These are phyloP conservation scores for Chiua virens DNA, from an alignment of 768 basidiomycete genomes.

Conservation along the genomic window DNA sequence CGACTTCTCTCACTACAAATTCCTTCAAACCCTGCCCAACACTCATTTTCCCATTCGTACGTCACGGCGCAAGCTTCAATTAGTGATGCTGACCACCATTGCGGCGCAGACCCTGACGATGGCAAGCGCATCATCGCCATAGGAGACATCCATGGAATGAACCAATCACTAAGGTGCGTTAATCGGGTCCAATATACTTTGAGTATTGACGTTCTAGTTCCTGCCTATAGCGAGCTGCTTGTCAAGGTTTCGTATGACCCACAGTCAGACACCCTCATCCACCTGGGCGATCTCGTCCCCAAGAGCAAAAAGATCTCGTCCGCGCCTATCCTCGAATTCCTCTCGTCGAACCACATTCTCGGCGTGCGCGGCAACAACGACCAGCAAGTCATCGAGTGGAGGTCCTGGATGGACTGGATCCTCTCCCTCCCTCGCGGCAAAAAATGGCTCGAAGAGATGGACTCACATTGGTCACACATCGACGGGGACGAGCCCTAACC, in stretches of 20 bases:
- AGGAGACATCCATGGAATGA: conserved; percentile 90
- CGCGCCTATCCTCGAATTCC: conserved; percentile 59
- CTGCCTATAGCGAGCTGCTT: conserved; percentile 55
- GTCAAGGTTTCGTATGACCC: conserved; percentile 58
- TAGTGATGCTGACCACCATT: background rate
- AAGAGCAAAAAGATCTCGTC: conserved; percentile 62
- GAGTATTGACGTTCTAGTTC: background rate
- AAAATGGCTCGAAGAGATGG: conserved; percentile 57
- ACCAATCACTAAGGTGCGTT: conserved; percentile 60
- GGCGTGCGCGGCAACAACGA: conserved; percentile 96
- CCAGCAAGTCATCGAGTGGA: conserved; percentile 89
- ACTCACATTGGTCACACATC: conserved; percentile 41
- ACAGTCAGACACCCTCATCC: conserved; percentile 66
- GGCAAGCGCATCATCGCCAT: conserved; percentile 66
- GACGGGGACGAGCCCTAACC: conserved; percentile 26
- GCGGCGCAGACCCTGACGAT: conserved; percentile 45
- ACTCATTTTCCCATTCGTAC: conserved; percentile 58
- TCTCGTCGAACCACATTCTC: conserved; percentile 60
- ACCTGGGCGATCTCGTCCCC: conserved; percentile 80
- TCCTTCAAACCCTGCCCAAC: conserved; percentile 41
- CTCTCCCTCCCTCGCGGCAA: conserved; percentile 37
- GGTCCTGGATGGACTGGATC: conserved; percentile 84
- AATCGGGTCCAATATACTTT: background rate
- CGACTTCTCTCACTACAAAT: conserved; percentile 55
- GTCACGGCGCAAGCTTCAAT: background rate